phyloP scores from a whole-genome alignment of 352 stramenopile genomes.

The Plasmopara muralis region DNA sequence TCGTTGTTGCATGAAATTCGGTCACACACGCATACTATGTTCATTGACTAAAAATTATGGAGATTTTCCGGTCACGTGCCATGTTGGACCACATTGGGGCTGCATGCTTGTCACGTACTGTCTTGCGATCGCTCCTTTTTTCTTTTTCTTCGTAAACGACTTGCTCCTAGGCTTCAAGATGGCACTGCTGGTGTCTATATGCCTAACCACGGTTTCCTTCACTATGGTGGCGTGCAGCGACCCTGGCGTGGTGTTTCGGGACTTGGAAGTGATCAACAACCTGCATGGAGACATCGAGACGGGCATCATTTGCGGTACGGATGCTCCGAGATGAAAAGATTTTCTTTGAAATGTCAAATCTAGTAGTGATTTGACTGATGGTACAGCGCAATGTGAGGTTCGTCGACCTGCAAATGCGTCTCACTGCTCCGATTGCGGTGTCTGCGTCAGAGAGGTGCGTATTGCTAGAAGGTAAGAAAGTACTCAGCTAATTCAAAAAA shows the following conservation, averaged over 20 bases:
- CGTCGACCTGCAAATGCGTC: conserved; percentile 57
- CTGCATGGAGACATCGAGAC: conserved; percentile 29
- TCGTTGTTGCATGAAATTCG: conserved; percentile 45
- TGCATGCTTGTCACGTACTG: conserved; percentile 77
- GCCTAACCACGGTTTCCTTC: conserved; percentile 59
- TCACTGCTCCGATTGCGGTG: conserved; percentile 74
- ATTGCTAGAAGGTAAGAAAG: background rate
- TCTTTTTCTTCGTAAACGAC: conserved; percentile 48
- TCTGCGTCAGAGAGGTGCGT: conserved; percentile 59
- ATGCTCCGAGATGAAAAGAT: too few species aligned
- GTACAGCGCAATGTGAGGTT: conserved; percentile 69
- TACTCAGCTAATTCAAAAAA: background rate
- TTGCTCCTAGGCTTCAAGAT: conserved; percentile 38
- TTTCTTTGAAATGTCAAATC: too few species aligned
- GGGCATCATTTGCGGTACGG: conserved; percentile 62
- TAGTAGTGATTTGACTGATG: background rate
- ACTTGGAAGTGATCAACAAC: conserved; percentile 21
- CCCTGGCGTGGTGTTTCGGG: conserved; percentile 59
- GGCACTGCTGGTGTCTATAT: conserved; percentile 42
- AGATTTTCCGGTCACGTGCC: conserved; percentile 54
- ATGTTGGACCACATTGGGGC: conserved; percentile 62
- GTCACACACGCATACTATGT: conserved; percentile 55
- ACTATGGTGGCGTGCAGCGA: conserved; percentile 75
- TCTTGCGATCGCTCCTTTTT: conserved; percentile 43
- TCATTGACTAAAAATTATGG: conserved; percentile 36